Conservation (phyloP, 176 grass and related monocot species). For the Chrysopogon serrulatus region DNA sequence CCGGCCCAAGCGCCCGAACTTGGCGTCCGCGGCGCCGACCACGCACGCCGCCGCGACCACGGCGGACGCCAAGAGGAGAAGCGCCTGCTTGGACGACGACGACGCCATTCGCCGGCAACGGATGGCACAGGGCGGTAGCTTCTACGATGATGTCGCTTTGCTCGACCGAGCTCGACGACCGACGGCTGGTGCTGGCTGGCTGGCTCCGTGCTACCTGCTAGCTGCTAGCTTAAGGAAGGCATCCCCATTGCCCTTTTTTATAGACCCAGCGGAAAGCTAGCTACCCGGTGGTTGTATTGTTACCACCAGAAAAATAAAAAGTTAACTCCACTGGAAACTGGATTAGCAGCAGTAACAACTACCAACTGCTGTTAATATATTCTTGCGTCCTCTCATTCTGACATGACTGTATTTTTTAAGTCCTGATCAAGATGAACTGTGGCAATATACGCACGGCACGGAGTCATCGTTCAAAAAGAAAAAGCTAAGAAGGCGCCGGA, state of each 20-base stretch:
- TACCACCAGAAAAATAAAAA: not conserved
- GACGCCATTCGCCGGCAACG: slow-evolving; percentile 26
- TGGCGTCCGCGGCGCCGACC: slow-evolving; percentile 10
- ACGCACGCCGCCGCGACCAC: not conserved
- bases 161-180: too few relatives aligned
- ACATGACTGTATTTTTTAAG: not conserved
- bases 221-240: not conserved
- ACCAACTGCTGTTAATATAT: not conserved
- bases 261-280: not conserved
- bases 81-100: not conserved
- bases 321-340: too few relatives aligned
- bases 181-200: too few relatives aligned
- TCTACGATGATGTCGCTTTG: too few relatives aligned
- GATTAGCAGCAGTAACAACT: not conserved
- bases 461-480: not conserved
- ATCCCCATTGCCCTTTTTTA: not conserved
- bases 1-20: slow-evolving; percentile 18
- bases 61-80: not conserved
- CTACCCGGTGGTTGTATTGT: not conserved
- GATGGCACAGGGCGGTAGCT: too few relatives aligned
- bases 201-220: not conserved
- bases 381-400: not conserved
- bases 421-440: not conserved
- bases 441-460: not conserved
- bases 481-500: not conserved